Conservation (phyloP, 2,329 filamentous ascomycete genomes). For the Dactylonectria macrodidyma region DNA sequence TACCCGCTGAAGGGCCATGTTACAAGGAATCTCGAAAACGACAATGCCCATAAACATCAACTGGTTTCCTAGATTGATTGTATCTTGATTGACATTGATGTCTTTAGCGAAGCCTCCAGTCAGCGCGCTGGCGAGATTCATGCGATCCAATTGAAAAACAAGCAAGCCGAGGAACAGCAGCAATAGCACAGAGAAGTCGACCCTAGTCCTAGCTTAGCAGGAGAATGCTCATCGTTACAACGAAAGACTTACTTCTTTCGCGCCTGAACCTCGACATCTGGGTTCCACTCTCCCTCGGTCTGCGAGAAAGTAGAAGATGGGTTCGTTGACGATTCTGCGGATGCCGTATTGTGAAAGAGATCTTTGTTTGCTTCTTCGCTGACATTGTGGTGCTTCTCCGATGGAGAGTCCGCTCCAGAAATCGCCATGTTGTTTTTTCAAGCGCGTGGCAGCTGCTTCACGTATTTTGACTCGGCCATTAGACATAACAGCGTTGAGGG, state of each 20-base stretch:
- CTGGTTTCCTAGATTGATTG: constrained; percentile 67
- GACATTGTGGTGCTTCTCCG: background rate
- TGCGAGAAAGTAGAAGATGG: background rate
- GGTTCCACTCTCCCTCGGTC: background rate
- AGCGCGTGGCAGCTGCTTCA: too few species aligned
- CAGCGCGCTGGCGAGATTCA: constrained; percentile 66
- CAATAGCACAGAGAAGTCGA: constrained; percentile 63
- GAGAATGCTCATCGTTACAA: background rate
- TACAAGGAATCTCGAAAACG: constrained; percentile 66
- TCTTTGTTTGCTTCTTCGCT: background rate
- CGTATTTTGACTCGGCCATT: too few species aligned
- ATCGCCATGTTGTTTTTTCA: too few species aligned
- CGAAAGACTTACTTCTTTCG: constrained; percentile 3
- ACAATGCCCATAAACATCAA: constrained; percentile 67
- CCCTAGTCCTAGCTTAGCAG: constrained; percentile 46
- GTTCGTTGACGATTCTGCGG: background rate
- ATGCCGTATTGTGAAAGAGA: background rate
- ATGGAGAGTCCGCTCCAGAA: background rate
- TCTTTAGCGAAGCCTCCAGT: constrained; percentile 63
- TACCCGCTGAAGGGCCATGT: constrained; percentile 58
- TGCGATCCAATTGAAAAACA: constrained; percentile 67
- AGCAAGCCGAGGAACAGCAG: constrained; percentile 65
- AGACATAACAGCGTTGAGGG: too few species aligned
- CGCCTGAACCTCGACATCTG: background rate
- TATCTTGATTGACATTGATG: constrained; percentile 60